Evolutionary conservation across 139 green algal species (phyloP).

Genomic region (Asterochloris erici): DNA sequence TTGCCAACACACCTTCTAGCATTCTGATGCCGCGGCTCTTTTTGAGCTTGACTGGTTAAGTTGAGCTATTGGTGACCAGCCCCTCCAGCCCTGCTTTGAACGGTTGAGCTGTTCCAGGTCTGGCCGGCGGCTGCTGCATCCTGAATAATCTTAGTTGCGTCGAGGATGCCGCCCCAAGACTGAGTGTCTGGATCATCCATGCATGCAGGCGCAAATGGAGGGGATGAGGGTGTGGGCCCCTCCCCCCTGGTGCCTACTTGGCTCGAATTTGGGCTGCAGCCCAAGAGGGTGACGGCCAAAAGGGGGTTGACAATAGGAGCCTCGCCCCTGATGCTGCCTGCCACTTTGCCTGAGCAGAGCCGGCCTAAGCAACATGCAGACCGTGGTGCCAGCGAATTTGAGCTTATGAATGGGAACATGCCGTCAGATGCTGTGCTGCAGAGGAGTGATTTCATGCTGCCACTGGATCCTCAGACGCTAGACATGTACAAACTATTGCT

Average conservation of each 20-base stretch:
- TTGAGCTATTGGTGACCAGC: too few species aligned
- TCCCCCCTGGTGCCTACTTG: slow-evolving; percentile 70
- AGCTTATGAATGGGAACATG: slow-evolving; percentile 38
- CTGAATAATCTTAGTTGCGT: too few species aligned
- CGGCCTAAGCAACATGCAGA: not conserved
- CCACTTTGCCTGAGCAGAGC: not conserved
- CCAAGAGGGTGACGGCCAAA: slow-evolving; percentile 16
- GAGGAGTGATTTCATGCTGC: slow-evolving; percentile 67
- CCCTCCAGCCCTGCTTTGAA: too few species aligned
- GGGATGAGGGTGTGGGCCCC: slow-evolving; percentile 34
- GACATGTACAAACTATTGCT: slow-evolving; percentile 10
- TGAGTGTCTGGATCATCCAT: too few species aligned
- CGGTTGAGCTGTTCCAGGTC: too few species aligned
- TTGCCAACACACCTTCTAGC: too few species aligned
- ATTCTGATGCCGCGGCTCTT: too few species aligned
- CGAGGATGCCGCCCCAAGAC: too few species aligned
- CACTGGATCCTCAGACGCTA: slow-evolving; percentile 39
- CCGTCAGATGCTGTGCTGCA: slow-evolving; percentile 42
- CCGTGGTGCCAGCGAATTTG: not conserved
- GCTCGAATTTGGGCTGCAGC: slow-evolving; percentile 68
- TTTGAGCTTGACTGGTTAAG: too few species aligned
- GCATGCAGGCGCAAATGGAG: slow-evolving; percentile 27
- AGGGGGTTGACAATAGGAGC: slow-evolving; percentile 36
- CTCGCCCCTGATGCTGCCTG: slow-evolving; percentile 53
- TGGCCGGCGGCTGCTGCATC: too few species aligned